Base-by-base conservation (phyloP, 2,329 filamentous ascomycete species). In the Phyllosticta citribraziliensis region DNA sequence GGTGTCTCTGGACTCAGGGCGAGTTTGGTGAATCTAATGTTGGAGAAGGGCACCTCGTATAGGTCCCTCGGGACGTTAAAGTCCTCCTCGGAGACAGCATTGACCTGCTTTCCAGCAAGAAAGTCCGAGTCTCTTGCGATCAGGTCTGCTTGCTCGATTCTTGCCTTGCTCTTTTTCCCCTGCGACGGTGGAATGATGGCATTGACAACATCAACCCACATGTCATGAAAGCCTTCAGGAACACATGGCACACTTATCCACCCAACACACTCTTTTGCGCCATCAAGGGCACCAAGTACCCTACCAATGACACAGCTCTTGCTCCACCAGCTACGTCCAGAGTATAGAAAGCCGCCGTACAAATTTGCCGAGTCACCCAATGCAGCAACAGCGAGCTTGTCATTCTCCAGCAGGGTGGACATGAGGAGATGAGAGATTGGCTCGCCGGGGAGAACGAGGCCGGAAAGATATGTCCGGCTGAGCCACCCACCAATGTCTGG, bases 341-440 rank as follows among this genome's bases (percentile, higher is more conserved):
- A 66, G 62, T 81, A 82, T 22, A 80, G 67, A 63, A 85, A 83
- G 2, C 82, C 82, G 20, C 81, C 80, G 58, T 82, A 79, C 0
- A 84, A 70, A 64, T 81, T 80, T 0, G 77, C 79, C 8, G 74
- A 73, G 12, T 80, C 75, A 0, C 82, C 82, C 1, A 84, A 72
- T 25, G 70, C 70, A 20, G 71, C 67, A 8, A 84, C 74, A 0
- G 80, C 80, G 3, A 74, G 65, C 12, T 74, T 72, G 60, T 82
- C 79, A 64, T 83, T 84, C 63, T 84, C 82, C 2, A 84, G 70
- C 6, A 84, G 63, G 0, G 80, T 80, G 2, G 78, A 78, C 35
- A 85, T 80, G n/a, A 85, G 72, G 25, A 84, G 74, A 61, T 84
- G 78, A 50, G 75, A 78, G 20, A 81, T 79, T 3, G 76, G 68